phyloP scores from a whole-genome alignment of 306 rosid genomes.

The Morella rubra region DNA sequence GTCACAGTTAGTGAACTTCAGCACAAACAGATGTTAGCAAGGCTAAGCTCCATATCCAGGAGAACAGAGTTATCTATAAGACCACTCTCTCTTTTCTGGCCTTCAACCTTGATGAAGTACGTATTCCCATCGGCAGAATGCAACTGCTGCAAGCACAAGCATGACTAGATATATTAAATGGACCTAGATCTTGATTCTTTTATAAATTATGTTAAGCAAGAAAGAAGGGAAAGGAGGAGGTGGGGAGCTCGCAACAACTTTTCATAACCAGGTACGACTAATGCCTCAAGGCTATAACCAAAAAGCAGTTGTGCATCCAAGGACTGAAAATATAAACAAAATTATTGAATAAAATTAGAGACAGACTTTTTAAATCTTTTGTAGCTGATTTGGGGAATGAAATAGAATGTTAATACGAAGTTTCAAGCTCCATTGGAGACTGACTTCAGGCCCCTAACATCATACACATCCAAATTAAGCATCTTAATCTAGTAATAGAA shows the following conservation, averaged over 20 bases:
- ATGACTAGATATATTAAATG: constrained; percentile 2
- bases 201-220: not conserved
- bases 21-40: constrained; percentile 9
- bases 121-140: constrained; percentile 6
- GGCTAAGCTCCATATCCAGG: not conserved
- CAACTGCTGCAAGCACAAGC: constrained; percentile 11
- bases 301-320: not conserved
- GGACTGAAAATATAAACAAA: not conserved
- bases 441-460: not conserved
- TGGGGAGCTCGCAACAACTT: not conserved
- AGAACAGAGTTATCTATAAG: constrained; percentile 4
- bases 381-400: not conserved
- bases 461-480: not conserved
- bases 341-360: not conserved
- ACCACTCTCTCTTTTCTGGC: constrained; percentile 12
- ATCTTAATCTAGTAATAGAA: not conserved
- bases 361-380: not conserved
- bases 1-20: not conserved
- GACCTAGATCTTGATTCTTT: not conserved
- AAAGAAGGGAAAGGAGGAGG: not conserved
- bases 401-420: not conserved
- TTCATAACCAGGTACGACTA: not conserved
- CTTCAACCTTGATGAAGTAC: constrained; percentile 12
- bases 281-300: not conserved
- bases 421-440: constrained; percentile 1